These are phyloP conservation scores for Tubosaeta sp. DNA, from an alignment of 768 basidiomycete genomes.

Conservation along the genomic window DNA sequence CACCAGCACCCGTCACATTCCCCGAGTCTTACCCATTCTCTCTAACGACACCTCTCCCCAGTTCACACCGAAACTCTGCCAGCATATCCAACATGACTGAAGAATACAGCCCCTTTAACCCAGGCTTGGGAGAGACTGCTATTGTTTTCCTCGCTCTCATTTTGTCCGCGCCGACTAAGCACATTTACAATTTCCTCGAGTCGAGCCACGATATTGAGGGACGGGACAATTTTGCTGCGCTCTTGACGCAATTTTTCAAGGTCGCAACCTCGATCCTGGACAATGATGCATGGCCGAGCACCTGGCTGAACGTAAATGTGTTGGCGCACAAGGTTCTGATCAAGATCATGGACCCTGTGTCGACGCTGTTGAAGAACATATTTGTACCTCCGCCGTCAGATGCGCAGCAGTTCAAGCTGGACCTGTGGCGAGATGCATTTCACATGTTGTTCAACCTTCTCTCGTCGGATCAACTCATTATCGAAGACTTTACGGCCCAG, in stretches of 20 bases:
- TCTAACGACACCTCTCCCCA: conserved; percentile 64
- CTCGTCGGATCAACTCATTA: conserved; percentile 86
- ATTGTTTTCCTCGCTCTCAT: conserved; percentile 81
- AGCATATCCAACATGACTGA: conserved; percentile 41
- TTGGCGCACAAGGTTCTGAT: conserved; percentile 84
- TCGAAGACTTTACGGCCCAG: conserved; percentile 95
- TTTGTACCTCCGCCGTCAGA: conserved; percentile 73
- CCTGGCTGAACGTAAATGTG: conserved; percentile 90
- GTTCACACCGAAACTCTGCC: conserved; percentile 41
- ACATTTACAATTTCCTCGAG: conserved; percentile 76
- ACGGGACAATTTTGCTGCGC: conserved; percentile 63
- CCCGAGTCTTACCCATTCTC: conserved; percentile 94
- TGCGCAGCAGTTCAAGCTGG: conserved; percentile 64
- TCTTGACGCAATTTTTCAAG: conserved; percentile 77
- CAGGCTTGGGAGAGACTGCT: conserved; percentile 80
- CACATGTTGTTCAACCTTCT: conserved; percentile 79
- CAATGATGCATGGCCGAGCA: conserved; percentile 83
- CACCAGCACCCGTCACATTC: conserved; percentile 73
- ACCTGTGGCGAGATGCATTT: conserved; percentile 79
- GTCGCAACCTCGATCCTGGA: conserved; percentile 77
- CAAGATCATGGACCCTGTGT: conserved; percentile 82
- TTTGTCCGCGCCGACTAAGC: conserved; percentile 71
- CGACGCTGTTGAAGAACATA: conserved; percentile 69
- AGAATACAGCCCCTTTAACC: conserved; percentile 56
- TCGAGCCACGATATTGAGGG: conserved; percentile 87